Evolutionary conservation across 768 basidiomycete genomes (phyloP).

Genomic region (Agrocybe praecox): DNA sequence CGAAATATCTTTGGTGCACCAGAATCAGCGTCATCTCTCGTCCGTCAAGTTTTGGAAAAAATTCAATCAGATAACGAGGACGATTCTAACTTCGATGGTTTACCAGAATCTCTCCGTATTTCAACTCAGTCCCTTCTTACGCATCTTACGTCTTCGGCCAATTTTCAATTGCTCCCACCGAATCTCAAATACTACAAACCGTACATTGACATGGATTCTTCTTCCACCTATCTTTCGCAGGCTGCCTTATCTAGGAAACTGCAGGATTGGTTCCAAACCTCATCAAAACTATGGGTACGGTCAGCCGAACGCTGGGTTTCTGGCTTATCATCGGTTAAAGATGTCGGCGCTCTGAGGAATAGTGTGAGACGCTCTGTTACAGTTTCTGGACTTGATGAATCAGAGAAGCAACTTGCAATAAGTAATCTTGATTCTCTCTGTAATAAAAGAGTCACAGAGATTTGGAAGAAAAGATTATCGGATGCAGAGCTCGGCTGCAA

Average conservation of each 20-base stretch:
- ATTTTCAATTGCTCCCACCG: constrained; percentile 75
- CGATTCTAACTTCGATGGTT: constrained; percentile 16
- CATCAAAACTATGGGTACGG: constrained; percentile 43
- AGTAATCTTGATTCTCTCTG: constrained; percentile 55
- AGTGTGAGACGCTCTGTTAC: constrained; percentile 50
- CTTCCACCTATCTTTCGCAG: constrained; percentile 52
- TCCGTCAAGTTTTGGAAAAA: constrained; percentile 55
- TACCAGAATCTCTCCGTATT: constrained; percentile 58
- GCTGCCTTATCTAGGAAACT: constrained; percentile 48
- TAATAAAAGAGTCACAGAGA: constrained; percentile 50
- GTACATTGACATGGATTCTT: constrained; percentile 73
- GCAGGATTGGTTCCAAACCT: constrained; percentile 64
- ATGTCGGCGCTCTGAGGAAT: constrained; percentile 72
- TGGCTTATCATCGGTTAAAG: constrained; percentile 58
- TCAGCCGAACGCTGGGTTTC: constrained; percentile 60
- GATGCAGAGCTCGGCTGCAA: constrained; percentile 20
- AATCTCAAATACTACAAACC: constrained; percentile 81
- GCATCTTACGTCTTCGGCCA: constrained; percentile 80
- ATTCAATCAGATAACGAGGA: constrained; percentile 56
- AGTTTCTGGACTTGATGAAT: constrained; percentile 42
- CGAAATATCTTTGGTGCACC: constrained; percentile 57
- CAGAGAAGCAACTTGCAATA: constrained; percentile 48
- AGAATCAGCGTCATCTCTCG: constrained; percentile 43
- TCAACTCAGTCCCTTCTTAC: constrained; percentile 70
- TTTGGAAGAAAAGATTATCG: constrained; percentile 50